Evolutionary conservation across 202 grass and related monocot species (phyloP).

Genomic region (Carex arenaria): DNA sequence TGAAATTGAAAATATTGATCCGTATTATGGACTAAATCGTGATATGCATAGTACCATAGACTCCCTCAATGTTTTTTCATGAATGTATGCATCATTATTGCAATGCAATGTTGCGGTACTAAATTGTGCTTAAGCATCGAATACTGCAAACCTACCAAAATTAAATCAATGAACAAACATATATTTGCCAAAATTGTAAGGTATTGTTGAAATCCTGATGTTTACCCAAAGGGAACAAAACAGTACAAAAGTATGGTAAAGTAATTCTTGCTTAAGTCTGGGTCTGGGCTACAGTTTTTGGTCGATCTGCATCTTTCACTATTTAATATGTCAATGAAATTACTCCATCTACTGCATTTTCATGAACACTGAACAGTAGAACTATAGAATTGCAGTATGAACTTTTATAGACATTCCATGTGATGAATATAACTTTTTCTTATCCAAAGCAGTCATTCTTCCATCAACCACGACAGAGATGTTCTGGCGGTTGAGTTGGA

Average conservation of each 20-base stretch:
- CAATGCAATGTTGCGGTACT: background rate
- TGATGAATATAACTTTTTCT: constrained; percentile 20
- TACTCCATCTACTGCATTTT: background rate
- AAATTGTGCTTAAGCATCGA: background rate
- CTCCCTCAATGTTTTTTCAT: background rate
- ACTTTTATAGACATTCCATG: background rate
- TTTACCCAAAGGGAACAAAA: background rate
- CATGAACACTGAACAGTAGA: background rate
- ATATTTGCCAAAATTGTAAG: background rate
- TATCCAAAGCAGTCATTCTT: constrained; percentile 33
- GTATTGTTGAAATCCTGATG: background rate
- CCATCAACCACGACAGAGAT: constrained; percentile 62
- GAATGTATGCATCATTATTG: background rate
- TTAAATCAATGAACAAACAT: background rate
- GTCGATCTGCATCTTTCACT: background rate
- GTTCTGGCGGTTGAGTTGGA: constrained; percentile 87
- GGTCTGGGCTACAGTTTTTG: background rate
- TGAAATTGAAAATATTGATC: too few relatives aligned
- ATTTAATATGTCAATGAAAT: background rate
- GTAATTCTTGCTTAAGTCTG: background rate
- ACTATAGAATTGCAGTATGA: background rate
- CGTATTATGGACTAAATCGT: too few relatives aligned
- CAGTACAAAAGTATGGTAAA: background rate
- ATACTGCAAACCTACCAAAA: background rate
- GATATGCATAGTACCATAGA: too few relatives aligned